Percentiles rank a stretch among this genome's conserved stretches.
Evolutionary conservation across 2,329 filamentous ascomycete species (phyloP).

Genomic region (Dactylellina cionopaga): DNA sequence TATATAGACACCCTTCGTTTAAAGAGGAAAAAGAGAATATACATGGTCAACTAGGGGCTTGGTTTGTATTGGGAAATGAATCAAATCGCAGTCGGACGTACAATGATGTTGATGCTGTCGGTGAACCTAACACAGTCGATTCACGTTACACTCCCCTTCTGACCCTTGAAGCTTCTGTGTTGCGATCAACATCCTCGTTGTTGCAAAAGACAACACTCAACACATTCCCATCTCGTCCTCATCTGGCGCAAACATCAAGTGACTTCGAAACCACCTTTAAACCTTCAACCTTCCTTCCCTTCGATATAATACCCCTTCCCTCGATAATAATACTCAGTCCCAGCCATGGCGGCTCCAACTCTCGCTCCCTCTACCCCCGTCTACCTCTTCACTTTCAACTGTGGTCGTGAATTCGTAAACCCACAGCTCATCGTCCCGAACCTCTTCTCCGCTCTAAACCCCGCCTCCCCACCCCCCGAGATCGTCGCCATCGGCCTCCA

Average conservation of each 20-base stretch:
- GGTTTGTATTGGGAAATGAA: too few species aligned
- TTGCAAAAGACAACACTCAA: constrained; percentile 39
- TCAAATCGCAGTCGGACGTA: too few species aligned
- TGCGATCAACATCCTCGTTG: constrained; percentile 9
- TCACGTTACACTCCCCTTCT: too few species aligned
- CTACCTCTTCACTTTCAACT: constrained; percentile 52
- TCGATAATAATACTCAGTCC: not conserved
- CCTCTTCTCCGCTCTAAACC: constrained; percentile 70
- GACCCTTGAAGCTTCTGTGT: constrained; percentile 12
- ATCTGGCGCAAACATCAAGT: not conserved
- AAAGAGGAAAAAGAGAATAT: too few species aligned
- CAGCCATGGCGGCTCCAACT: constrained; percentile 58
- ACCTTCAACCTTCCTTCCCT: constrained; percentile 4
- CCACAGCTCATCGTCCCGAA: constrained; percentile 62
- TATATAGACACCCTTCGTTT: too few species aligned
- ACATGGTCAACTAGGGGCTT: too few species aligned
- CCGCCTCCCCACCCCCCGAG: constrained; percentile 70
- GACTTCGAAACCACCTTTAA: constrained; percentile 5
- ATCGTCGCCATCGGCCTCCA: constrained; percentile 78
- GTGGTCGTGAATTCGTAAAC: constrained; percentile 33
- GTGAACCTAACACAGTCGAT: too few species aligned
- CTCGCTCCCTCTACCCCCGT: constrained; percentile 71
- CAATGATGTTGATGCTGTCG: too few species aligned
- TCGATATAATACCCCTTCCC: not conserved
- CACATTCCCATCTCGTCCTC: constrained; percentile 12